These are phyloP conservation scores for Cymbopogon citratus DNA, from an alignment of 176 grass and related monocot species.

Conservation along the genomic window DNA sequence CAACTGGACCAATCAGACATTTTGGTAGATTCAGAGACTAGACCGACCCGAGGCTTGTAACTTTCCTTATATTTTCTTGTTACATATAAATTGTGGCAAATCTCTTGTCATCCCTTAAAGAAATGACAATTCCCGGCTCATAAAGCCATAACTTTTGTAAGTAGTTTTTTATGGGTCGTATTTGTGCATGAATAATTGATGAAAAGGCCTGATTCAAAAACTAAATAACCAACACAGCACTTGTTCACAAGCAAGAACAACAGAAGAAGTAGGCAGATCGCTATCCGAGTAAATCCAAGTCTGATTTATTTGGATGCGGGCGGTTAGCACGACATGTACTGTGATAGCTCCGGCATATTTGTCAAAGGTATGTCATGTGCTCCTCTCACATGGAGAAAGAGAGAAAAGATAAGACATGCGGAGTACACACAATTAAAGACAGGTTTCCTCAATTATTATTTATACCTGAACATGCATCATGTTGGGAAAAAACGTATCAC, in stretches of 20 bases:
- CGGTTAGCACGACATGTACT: neutral
- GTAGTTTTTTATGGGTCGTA: no score
- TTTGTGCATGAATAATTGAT: no score
- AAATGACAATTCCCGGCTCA: neutral
- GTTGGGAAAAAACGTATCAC: neutral
- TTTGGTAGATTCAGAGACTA: no score
- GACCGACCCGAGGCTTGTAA: no score
- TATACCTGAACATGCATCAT: neutral
- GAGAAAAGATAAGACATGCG: neutral
- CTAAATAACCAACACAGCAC: neutral
- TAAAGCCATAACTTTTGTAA: neutral
- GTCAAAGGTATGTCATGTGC: constrained; percentile 18
- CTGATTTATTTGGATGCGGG: neutral
- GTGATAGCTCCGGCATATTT: neutral
- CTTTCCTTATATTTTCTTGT: no score
- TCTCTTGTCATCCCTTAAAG: no score
- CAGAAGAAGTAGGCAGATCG: neutral
- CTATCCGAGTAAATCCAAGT: neutral
- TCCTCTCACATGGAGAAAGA: neutral
- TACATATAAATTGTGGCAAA: no score
- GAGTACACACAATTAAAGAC: neutral
- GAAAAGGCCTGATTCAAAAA: no score
- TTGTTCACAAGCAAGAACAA: neutral
- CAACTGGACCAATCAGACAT: no score
- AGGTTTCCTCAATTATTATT: neutral